These are phyloP conservation scores for Eucalyptus erythrocorys DNA, from an alignment of 345 rosid species.

Conservation along the genomic window DNA sequence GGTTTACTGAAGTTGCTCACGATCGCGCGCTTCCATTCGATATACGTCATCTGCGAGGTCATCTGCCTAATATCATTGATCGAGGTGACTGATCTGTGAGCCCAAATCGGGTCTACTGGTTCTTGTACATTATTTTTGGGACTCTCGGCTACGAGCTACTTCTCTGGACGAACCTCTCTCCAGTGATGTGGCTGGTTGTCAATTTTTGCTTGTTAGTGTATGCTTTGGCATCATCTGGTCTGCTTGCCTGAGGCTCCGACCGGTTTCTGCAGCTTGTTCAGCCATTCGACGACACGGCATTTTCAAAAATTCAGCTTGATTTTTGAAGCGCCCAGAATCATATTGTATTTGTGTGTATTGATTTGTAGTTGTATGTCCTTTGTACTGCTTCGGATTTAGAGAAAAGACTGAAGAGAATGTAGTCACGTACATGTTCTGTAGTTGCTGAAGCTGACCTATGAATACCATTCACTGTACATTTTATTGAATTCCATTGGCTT, in stretches of 20 bases:
- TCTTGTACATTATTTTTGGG: not conserved
- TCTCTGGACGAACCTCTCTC: not conserved
- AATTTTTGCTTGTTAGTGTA: not conserved
- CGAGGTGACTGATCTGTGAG: not conserved
- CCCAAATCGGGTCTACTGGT: not conserved
- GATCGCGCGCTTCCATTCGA: rapidly evolving
- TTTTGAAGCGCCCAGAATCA: not conserved
- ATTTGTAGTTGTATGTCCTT: not conserved
- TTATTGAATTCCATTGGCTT: not conserved
- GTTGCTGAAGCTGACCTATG: not conserved
- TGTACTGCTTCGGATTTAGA: not conserved
- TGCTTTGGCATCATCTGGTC: not conserved
- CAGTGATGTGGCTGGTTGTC: not conserved
- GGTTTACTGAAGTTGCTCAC: not conserved
- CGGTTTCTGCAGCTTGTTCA: not conserved
- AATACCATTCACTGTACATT: not conserved
- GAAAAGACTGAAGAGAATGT: not conserved
- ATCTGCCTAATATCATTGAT: not conserved
- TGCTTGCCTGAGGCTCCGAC: not conserved
- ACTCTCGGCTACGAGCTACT: not conserved
- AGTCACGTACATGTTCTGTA: not conserved
- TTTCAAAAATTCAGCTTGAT: not conserved
- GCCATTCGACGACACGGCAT: not conserved
- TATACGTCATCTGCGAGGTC: not conserved
- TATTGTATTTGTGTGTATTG: not conserved